Evolutionary conservation across 2,329 filamentous ascomycete species (phyloP).

Genomic region (Amylocarpus encephaloides): DNA sequence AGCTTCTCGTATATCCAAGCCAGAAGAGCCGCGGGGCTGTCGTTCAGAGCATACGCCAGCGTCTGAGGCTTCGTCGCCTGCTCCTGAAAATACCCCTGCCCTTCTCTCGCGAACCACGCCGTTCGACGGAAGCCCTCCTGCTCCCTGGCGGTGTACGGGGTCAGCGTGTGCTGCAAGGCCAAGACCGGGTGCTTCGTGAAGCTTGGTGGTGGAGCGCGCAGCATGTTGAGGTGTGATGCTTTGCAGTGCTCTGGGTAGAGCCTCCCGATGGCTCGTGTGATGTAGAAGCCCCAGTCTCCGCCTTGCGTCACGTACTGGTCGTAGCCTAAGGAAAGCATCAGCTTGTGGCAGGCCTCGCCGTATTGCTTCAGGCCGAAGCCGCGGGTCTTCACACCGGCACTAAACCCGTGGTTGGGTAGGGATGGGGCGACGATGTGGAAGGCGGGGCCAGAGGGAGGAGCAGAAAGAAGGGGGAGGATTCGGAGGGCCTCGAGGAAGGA

Average conservation of each 20-base stretch:
- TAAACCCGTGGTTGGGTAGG: slow-evolving; percentile 49
- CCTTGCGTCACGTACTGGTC: slow-evolving; percentile 55
- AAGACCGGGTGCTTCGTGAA: slow-evolving; percentile 48
- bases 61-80: slow-evolving; percentile 69
- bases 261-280: slow-evolving; percentile 55
- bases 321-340: slow-evolving; percentile 66
- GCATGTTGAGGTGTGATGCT: slow-evolving; percentile 58
- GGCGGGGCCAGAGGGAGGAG: slow-evolving; percentile 34
- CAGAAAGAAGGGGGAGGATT: slow-evolving; percentile 45
- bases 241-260: slow-evolving; percentile 51
- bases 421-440: slow-evolving; percentile 55
- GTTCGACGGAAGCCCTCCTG: slow-evolving; percentile 39
- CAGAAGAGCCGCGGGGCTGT: slow-evolving; percentile 63
- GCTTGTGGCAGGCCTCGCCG: slow-evolving; percentile 56
- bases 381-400: slow-evolving; percentile 35
- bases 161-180: slow-evolving; percentile 49
- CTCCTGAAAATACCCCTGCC: slow-evolving; percentile 49
- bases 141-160: slow-evolving; percentile 47
- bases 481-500: slow-evolving; percentile 62
- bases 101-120: slow-evolving; percentile 51
- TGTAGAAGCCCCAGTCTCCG: slow-evolving; percentile 65
- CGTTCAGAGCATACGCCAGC: slow-evolving; percentile 60
- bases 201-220: slow-evolving; percentile 41
- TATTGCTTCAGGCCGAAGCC: slow-evolving; percentile 56
- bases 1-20: slow-evolving; percentile 81